Conservation (phyloP, 352 stramenopile species). For the Phytophthora melonis region DNA sequence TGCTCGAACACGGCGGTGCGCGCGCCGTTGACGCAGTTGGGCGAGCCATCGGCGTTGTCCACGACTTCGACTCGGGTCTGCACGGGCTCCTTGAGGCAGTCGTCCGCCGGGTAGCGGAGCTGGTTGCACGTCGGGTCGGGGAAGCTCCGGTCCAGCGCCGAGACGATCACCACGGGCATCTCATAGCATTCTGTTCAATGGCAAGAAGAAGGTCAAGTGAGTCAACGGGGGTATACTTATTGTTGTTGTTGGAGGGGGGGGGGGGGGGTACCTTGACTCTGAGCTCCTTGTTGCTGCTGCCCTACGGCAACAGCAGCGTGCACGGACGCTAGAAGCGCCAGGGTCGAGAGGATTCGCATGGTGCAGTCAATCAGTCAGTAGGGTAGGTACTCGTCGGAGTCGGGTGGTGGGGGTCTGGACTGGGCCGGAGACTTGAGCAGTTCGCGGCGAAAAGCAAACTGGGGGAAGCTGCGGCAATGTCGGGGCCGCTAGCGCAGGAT, state of each 20-base stretch:
- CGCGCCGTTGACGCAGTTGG: slow-evolving; percentile 65
- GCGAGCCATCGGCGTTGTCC: slow-evolving; percentile 59
- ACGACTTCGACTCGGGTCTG: slow-evolving; percentile 66
- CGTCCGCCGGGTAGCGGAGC: slow-evolving; percentile 64
- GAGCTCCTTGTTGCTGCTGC: slow-evolving; percentile 16
- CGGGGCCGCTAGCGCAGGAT: neutral
- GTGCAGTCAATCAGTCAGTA: neutral
- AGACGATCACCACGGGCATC: slow-evolving; percentile 73
- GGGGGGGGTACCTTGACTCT: slow-evolving; percentile 14
- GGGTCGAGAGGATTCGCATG: slow-evolving; percentile 30
- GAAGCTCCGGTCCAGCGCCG: slow-evolving; percentile 60
- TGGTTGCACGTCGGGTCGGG: slow-evolving; percentile 81
- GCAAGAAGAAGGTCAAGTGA: too few relatives aligned
- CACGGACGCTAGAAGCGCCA: slow-evolving; percentile 32
- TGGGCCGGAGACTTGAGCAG: slow-evolving; percentile 24
- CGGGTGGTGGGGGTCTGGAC: slow-evolving; percentile 16
- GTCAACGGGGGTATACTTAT: neutral
- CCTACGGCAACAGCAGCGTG: slow-evolving; percentile 7
- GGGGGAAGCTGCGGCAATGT: neutral
- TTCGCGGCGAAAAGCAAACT: slow-evolving; percentile 34
- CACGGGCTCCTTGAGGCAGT: slow-evolving; percentile 74
- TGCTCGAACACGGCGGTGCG: slow-evolving; percentile 55
- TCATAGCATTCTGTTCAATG: slow-evolving; percentile 62
- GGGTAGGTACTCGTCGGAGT: slow-evolving; percentile 14
- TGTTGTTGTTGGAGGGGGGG: neutral